Percentiles rank a stretch among this genome's conserved stretches.
phyloP scores from a whole-genome alignment of 2,329 filamentous ascomycete genomes.

The Thielaviopsis cerberus region DNA sequence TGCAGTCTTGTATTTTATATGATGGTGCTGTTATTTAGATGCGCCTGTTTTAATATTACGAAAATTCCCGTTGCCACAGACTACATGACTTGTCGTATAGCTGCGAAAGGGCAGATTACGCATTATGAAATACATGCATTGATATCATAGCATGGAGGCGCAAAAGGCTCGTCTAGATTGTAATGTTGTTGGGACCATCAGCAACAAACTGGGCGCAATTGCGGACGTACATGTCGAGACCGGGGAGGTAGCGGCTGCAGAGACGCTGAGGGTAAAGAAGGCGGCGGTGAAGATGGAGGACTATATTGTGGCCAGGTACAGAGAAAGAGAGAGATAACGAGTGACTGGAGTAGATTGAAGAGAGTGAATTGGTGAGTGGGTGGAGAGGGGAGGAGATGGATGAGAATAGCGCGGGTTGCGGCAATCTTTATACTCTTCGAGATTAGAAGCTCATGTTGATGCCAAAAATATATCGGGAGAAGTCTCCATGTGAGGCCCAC shows the following conservation, averaged over 20 bases:
- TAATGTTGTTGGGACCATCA: not conserved
- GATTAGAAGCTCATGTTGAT: too few species aligned
- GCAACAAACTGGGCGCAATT: slow-evolving; percentile 1
- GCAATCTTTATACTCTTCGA: not conserved
- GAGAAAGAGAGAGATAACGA: not conserved
- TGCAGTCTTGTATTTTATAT: too few species aligned
- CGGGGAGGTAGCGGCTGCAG: not conserved
- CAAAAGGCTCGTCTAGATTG: not conserved
- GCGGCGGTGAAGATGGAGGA: not conserved
- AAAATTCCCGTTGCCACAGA: too few species aligned
- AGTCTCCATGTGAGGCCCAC: too few species aligned
- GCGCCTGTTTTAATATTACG: too few species aligned
- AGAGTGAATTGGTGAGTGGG: not conserved
- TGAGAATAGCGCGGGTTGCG: not conserved
- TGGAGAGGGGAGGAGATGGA: not conserved
- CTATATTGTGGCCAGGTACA: not conserved
- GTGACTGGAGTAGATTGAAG: not conserved
- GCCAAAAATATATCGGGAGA: too few species aligned
- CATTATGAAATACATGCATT: too few species aligned
- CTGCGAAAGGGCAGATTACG: too few species aligned
- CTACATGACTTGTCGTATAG: too few species aligned
- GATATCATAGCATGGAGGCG: too few species aligned
- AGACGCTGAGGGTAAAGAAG: not conserved
- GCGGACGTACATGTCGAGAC: not conserved
- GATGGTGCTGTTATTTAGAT: too few species aligned